Base-by-base conservation (phyloP, 768 basidiomycete species). In the Lentinula aciculospora region DNA sequence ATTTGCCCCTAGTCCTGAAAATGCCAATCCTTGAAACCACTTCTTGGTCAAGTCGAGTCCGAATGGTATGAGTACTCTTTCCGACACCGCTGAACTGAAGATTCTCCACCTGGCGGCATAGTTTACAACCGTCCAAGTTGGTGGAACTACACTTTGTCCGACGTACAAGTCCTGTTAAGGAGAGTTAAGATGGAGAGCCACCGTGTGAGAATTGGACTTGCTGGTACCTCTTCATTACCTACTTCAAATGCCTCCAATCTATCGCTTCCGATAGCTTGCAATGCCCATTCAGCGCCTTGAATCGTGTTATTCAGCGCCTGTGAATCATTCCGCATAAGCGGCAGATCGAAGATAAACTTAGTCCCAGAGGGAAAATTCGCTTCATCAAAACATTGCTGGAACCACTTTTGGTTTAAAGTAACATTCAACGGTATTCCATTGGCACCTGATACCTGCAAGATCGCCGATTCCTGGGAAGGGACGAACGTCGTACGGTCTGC, bases 21-120 rank as follows among this genome's bases (percentile, higher is more conserved):
- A 54, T 25, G 37, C 53, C 21, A 54, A 40, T 21, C 53, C 53
- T 23, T 54, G 53, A 37, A 54, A 54, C 53, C 53, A 54, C 19
- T 42, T 54, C 39, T 29, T 37, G 12, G 23, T 54, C 27, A 17
- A 27, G 15, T 42, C 53, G 17, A 54, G 40, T 13, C 53, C 53
- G 19, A n/a, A 39, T 10, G 53, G 53, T 7, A 31, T 17, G 13
- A 54, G 27, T 5, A 25, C 53, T n/a, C 37, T 9, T 44, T 54
- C 37, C 1, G 10, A 10, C 10, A 54, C 53, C 0, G 53, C 40
- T 25, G 37, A n/a, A 28, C 37, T 54, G 32, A 54, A 54, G 3
- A 19, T 29, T 21, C 28, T 54, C 53, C 53, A 54, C 31, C 53
- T 39, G 3, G 13, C 37, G 21, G 28, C 53, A 31, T 54, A 54